Evolutionary conservation across 768 basidiomycete species (phyloP).

Genomic region (Cytidiella melzeri): DNA sequence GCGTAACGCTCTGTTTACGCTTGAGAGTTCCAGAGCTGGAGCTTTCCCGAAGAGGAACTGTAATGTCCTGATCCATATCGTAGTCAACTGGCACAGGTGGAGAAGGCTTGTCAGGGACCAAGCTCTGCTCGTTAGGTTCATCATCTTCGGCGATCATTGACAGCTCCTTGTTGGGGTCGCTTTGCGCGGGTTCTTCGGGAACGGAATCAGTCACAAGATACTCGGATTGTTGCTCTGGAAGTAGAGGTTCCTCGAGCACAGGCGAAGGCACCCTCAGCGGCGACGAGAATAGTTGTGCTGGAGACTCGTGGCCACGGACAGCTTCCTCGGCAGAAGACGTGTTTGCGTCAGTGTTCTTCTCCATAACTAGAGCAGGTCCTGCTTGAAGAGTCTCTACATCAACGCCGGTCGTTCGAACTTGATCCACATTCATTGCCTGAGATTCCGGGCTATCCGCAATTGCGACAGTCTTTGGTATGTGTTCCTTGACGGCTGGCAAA

Average conservation of each 20-base stretch:
- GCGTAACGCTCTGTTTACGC: constrained; percentile 36
- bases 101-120: background rate
- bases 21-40: constrained; percentile 20
- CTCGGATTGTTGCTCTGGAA: no score
- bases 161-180: constrained; percentile 37
- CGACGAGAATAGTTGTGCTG: no score
- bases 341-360: background rate
- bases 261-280: no score
- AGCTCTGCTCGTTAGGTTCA: constrained; percentile 29
- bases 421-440: constrained; percentile 5
- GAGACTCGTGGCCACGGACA: no score
- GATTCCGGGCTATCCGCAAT: constrained; percentile 15
- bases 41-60: constrained; percentile 32
- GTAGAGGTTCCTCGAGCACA: no score
- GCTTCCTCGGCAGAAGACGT: no score
- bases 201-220: background rate
- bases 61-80: constrained; percentile 18
- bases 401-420: background rate
- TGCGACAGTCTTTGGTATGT: constrained; percentile 14
- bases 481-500: background rate
- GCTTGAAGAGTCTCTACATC: no score
- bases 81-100: background rate
- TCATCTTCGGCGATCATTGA: constrained; percentile 74
- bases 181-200: background rate
- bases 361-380: background rate